These are phyloP conservation scores for Tetragonia tetragonoides DNA, from an alignment of 148 eudicot species.

Conservation along the genomic window DNA sequence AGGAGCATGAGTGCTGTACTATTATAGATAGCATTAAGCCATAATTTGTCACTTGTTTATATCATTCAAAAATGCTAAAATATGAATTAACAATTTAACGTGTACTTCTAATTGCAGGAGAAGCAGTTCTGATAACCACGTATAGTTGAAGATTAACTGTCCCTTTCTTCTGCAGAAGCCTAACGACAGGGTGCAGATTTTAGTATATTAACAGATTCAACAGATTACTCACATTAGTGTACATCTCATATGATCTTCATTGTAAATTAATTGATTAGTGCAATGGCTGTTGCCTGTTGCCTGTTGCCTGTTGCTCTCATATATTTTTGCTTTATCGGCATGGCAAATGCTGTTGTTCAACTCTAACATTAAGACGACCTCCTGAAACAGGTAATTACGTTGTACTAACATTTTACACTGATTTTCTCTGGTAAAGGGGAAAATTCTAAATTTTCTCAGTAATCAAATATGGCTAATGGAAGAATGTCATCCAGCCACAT, in stretches of 20 bases:
- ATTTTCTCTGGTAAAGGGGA: no score
- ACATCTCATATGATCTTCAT: slow-evolving; percentile 10
- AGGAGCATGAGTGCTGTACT: neutral
- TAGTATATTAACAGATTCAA: slow-evolving; percentile 23
- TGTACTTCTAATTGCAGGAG: slow-evolving; percentile 52
- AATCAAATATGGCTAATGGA: no score
- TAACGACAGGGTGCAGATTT: slow-evolving; percentile 14
- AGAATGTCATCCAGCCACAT: no score
- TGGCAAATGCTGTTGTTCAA: neutral
- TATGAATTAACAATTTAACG: neutral
- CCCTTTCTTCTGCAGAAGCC: slow-evolving; percentile 3
- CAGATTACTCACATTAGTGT: slow-evolving; percentile 7
- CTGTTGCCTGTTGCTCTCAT: neutral
- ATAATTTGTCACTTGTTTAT: neutral
- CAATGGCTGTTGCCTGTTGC: neutral
- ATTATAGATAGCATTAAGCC: neutral
- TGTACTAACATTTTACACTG: no score
- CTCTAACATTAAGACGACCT: no score
- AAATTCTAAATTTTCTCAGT: no score
- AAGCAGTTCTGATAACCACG: slow-evolving; percentile 61
- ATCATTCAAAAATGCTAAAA: neutral
- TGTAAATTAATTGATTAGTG: slow-evolving; percentile 25
- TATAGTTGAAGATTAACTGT: slow-evolving; percentile 27
- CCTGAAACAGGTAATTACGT: no score
- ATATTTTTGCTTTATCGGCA: slow-evolving; percentile 1